Base-by-base conservation (phyloP, 441 rosid species). In the Pelargonium australe region DNA sequence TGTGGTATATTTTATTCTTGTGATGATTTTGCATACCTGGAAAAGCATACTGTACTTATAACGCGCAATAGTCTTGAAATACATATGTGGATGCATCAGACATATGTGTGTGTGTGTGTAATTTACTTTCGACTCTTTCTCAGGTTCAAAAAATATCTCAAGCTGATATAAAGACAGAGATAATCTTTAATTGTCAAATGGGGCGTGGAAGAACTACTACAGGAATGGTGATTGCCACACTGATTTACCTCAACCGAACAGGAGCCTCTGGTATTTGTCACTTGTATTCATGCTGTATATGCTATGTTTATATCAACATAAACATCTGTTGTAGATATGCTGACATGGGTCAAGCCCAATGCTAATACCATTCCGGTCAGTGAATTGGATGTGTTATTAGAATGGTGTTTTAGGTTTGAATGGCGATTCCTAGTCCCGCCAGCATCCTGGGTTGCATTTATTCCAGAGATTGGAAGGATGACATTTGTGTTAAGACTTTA, bases 201-300 rank as follows among this genome's bases (percentile, higher is more conserved):
- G 99, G 99, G 70, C 96, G 98, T 77, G 97, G 98, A 80, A 84
- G 99, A 68, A 95, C 99, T 7, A 95, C 97, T 41, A 92, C 98
- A 65, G 99, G 99, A 76, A 95, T 95, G 99, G 99, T 95, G 74
- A 90, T 95, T 78, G 97, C 98, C 5, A 95, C 96, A 64, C 80
- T 95, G 80, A 82, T 90, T 76, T 92, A 92, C 83, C 89, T 92
- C 83, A 89, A 92, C 76, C 86, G 91, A 40, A 90, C 86, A 16
- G 97, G 96, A 74, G 89, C 95, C 75, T 89, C 91, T 74, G 99
- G 99, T 90, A 90, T 66, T 23, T 68, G 25, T 78, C 64, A 65
- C 77, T 79, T 76, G n/a, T 41, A 41, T 64, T 17, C 11, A 8
- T 63, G 31, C 31, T 13, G 13, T 12, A 10, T 60, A 62, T 63